Conservation (phyloP, 331 rosid species). For the Rosa hybrid region DNA sequence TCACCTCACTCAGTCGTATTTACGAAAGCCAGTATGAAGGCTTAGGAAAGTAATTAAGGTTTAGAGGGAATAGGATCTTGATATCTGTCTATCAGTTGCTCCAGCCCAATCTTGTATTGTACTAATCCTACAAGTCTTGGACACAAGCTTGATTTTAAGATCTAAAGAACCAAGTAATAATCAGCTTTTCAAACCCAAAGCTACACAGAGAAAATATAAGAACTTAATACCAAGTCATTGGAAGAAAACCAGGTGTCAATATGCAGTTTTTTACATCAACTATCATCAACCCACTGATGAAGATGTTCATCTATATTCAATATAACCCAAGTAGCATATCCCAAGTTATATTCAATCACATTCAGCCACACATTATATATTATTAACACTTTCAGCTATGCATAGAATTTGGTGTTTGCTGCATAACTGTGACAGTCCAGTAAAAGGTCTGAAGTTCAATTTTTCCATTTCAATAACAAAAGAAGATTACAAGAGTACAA, state of each 20-base stretch:
- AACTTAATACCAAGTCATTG: neutral
- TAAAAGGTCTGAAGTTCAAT: neutral
- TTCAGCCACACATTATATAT: too few species aligned
- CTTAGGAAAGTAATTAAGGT: neutral
- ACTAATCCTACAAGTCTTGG: neutral
- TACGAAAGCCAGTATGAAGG: neutral
- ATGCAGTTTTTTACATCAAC: neutral
- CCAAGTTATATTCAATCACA: neutral
- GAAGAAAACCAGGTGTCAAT: neutral
- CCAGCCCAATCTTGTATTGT: neutral
- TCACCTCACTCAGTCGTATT: neutral
- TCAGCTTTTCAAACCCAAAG: neutral
- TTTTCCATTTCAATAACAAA: neutral
- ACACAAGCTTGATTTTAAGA: neutral
- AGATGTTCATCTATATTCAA: neutral
- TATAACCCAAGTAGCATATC: neutral
- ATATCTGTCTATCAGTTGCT: neutral
- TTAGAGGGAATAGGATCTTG: too few species aligned
- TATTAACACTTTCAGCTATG: neutral
- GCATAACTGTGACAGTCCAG: neutral
- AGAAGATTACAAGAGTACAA: neutral
- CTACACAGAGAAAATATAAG: neutral
- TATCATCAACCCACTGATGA: neutral
- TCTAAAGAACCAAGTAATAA: neutral
- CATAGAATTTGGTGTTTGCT: neutral